Evolutionary conservation across 148 eudicot genomes (phyloP).

Genomic region (Rhododendron mucronatum): DNA sequence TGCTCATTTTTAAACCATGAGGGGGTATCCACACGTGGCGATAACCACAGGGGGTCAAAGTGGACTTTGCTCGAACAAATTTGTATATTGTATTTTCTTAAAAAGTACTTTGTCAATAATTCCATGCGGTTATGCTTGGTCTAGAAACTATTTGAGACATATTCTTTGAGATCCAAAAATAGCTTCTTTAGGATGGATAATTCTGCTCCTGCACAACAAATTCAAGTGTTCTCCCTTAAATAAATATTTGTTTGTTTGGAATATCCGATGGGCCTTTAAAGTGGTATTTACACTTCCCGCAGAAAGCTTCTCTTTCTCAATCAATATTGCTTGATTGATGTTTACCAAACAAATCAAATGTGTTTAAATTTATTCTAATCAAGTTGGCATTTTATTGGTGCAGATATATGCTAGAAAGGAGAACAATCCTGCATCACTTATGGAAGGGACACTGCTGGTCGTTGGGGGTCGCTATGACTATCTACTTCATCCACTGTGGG

Average conservation of each 20-base stretch:
- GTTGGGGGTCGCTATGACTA: slow-evolving; percentile 92
- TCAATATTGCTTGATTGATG: background rate
- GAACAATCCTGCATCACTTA: slow-evolving; percentile 52
- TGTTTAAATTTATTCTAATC: background rate
- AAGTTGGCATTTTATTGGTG: slow-evolving; percentile 14
- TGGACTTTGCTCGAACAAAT: background rate
- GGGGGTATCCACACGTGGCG: too few species aligned
- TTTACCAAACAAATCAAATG: background rate
- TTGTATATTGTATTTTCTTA: background rate
- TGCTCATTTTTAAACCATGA: too few species aligned
- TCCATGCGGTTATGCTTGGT: background rate
- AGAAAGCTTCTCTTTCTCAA: background rate
- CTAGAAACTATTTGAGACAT: background rate
- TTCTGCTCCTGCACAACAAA: background rate
- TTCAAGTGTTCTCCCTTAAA: background rate
- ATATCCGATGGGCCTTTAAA: background rate
- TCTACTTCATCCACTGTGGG: slow-evolving; percentile 55
- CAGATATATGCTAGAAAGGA: slow-evolving; percentile 78
- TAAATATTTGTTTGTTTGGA: background rate
- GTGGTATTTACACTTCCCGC: background rate
- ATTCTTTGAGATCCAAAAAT: background rate
- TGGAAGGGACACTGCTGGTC: slow-evolving; percentile 77
- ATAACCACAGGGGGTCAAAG: too few species aligned
- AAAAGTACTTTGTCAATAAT: background rate
- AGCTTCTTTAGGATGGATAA: background rate